Base-by-base conservation (phyloP, 495 filamentous ascomycete species). In the Penicillium salamii region DNA sequence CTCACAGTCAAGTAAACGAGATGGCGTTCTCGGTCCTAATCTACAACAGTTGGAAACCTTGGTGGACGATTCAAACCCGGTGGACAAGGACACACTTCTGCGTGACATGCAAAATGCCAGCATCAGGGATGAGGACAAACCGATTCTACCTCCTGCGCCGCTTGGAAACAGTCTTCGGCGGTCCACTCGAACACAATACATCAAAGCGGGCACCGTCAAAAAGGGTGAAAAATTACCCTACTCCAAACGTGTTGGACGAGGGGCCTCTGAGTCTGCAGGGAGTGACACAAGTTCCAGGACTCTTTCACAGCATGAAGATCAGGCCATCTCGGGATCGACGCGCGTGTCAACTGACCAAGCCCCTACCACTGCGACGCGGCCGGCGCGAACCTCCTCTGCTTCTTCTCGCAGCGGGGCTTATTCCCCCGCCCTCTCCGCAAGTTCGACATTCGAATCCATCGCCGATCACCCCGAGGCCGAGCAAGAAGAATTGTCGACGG, bases 141-240 rank as follows among this genome's bases (percentile, higher is more conserved):
- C 92, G 5, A 96, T 97, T 52, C 70, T 97, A 46, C 85, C 89
- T 1, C 77, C 81, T 56, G 67, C 74, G 19, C 85, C 86, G 18
- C 87, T 83, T 7, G 87, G 89, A 4, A 83, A 84, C 60, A 87
- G 89, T 14, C 77, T 99, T 42, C 81, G 90, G 53, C 80, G 93
- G 46, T 95, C 95, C 31, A 99, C 90, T 13, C 81, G 90, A 31
- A 99, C 93, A 13, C 90, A 89, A 23, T 98, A 98, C 60, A 77
- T 90, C 59, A 87, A 88, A 40, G 45, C 45, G 44, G 93, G 91
- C 11, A 96, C 91, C 71, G 66, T 90, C 42, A 83, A 83, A 50
- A 90, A 87, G 61, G 87, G 87, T 36, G 88, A 92, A 57, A 78
- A 85, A 42, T 77, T 81, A 5, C 84, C 87, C 20, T 88, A 89